Conservation (phyloP, 257 asterid species). For the Voacanga thouarsii region DNA sequence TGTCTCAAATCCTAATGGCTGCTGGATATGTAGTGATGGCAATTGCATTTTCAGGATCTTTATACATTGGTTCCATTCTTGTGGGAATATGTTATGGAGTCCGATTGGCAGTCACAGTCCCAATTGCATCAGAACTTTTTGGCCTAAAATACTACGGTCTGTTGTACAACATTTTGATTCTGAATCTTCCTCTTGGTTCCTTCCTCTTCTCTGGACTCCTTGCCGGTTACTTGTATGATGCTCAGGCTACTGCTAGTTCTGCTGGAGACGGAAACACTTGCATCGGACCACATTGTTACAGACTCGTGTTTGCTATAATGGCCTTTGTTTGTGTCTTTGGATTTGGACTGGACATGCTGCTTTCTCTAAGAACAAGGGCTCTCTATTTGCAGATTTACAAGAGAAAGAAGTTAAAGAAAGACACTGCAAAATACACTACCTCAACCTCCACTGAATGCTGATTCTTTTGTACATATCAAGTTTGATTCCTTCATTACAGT, state of each 20-base stretch:
- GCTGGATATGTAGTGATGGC: constrained; percentile 19
- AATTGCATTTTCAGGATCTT: constrained; percentile 21
- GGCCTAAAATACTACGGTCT: constrained; percentile 24
- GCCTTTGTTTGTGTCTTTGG: constrained; percentile 19
- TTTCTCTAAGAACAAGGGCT: constrained; percentile 19
- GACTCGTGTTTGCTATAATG: constrained; percentile 22
- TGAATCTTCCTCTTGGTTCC: constrained; percentile 31
- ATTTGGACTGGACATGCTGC: constrained; percentile 19
- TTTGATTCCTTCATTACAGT: too few relatives aligned
- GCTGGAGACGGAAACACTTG: constrained; percentile 24
- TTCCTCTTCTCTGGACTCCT: constrained; percentile 31
- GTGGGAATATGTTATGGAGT: constrained; percentile 27
- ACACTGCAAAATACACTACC: not conserved
- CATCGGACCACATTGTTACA: constrained; percentile 23
- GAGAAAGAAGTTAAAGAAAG: not conserved
- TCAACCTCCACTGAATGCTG: constrained; percentile 2
- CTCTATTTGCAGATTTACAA: constrained; percentile 20
- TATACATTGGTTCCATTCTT: constrained; percentile 20
- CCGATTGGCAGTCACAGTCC: constrained; percentile 27
- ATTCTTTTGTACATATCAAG: not conserved
- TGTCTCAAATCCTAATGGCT: constrained; percentile 15
- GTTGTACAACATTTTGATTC: constrained; percentile 22
- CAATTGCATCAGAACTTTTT: constrained; percentile 24
- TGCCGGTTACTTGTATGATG: constrained; percentile 28
- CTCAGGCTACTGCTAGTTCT: constrained; percentile 16